Percentiles rank a stretch among this genome's conserved stretches.
phyloP scores from a whole-genome alignment of 2,329 filamentous ascomycete genomes.

The Myriosclerotinia duriaeana region DNA sequence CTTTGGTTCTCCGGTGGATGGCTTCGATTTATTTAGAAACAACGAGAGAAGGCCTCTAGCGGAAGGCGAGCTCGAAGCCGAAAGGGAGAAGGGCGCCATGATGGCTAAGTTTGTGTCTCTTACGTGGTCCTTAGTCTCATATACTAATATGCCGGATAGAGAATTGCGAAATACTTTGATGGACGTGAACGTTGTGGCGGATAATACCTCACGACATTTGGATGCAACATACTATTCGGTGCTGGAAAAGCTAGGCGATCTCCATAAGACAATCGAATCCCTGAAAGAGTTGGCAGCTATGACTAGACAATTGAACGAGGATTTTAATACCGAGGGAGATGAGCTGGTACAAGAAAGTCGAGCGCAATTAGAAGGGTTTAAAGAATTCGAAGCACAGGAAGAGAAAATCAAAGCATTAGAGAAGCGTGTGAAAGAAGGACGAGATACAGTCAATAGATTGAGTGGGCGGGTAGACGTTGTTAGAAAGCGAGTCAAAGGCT shows the following conservation, averaged over 20 bases:
- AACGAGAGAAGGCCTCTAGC: conserved; percentile 34
- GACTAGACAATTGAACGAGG: conserved; percentile 56
- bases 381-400: conserved; percentile 65
- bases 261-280: conserved; percentile 63
- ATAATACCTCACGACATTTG: conserved; percentile 61
- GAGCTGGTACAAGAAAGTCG: conserved; percentile 60
- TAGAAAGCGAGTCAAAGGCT: conserved; percentile 61
- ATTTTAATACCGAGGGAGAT: conserved; percentile 60
- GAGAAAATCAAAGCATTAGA: conserved; percentile 61
- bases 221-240: conserved; percentile 75
- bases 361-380: conserved; percentile 53
- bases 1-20: conserved; percentile 36
- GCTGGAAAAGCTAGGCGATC: conserved; percentile 63
- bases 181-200: conserved; percentile 59
- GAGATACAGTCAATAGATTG: conserved; percentile 58
- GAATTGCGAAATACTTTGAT: conserved; percentile 53
- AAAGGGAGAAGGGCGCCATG: conserved; percentile 45
- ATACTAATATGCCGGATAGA: conserved; percentile 41
- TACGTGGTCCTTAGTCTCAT: not conserved
- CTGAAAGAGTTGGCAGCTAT: conserved; percentile 66
- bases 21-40: conserved; percentile 21
- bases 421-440: conserved; percentile 58
- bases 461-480: conserved; percentile 64
- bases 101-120: conserved; percentile 45
- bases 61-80: conserved; percentile 46